Percentiles rank a stretch among this genome's conserved stretches.
Evolutionary conservation across 208 protist genomes (phyloP).

Genomic region (Leishmania guyanensis): DNA sequence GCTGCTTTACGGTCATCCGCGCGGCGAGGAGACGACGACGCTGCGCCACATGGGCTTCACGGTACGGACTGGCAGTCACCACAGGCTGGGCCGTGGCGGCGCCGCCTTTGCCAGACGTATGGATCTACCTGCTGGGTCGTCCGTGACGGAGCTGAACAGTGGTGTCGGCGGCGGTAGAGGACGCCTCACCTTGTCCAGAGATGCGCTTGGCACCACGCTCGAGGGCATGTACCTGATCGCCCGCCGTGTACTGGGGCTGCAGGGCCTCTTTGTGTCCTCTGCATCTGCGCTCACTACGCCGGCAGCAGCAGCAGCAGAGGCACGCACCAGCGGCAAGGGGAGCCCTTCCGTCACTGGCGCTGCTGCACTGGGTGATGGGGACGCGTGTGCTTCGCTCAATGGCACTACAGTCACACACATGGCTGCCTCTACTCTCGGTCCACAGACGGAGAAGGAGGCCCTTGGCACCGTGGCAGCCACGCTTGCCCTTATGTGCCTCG

Average conservation of each 20-base stretch:
- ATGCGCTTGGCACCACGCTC: constrained; percentile 48
- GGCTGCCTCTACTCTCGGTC: too few relatives aligned
- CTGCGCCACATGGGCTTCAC: constrained; percentile 32
- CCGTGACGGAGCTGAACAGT: background rate
- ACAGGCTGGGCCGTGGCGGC: constrained; percentile 12
- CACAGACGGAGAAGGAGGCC: constrained; percentile 29
- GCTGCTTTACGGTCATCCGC: constrained; percentile 15
- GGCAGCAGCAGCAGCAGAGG: background rate
- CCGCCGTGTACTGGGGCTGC: constrained; percentile 43
- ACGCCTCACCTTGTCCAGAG: constrained; percentile 35
- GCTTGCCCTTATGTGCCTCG: constrained; percentile 43
- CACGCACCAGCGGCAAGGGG: background rate
- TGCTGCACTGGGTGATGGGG: background rate
- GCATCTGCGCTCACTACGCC: background rate
- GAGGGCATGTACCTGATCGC: constrained; percentile 47
- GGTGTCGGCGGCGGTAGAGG: constrained; percentile 6
- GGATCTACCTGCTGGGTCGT: background rate
- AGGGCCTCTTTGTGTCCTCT: constrained; percentile 13
- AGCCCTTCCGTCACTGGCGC: background rate
- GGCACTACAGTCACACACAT: background rate
- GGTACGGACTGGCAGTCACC: constrained; percentile 22
- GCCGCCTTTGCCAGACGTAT: background rate
- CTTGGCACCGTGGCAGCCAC: constrained; percentile 39
- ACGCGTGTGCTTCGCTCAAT: background rate
- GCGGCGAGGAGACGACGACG: constrained; percentile 18